Conservation (phyloP, 75 land plant genomes). For the Picea glauca region DNA sequence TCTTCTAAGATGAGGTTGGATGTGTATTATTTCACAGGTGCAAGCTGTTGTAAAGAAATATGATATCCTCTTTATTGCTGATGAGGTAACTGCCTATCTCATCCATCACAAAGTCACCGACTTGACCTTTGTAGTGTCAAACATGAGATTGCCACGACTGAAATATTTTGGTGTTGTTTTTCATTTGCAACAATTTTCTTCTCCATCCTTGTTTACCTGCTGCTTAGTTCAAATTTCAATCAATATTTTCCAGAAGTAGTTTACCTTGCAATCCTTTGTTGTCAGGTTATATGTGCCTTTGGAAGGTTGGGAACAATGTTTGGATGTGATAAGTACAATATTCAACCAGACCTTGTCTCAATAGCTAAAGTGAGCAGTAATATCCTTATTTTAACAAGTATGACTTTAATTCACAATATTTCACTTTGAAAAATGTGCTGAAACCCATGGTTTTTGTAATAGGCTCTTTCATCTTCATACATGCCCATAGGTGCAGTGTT, state of each 20-base stretch:
- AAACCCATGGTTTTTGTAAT: background rate
- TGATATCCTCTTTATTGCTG: conserved; percentile 96
- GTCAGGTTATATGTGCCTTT: conserved; percentile 94
- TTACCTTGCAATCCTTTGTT: background rate
- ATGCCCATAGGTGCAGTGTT: conserved; percentile 95
- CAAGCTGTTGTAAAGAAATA: conserved; percentile 90
- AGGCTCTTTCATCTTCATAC: conserved; percentile 98
- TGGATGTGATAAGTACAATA: conserved; percentile 91
- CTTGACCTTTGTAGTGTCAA: background rate
- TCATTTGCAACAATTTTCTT: background rate
- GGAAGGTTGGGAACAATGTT: conserved; percentile 97
- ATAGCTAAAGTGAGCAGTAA: conserved; percentile 71
- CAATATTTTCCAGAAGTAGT: background rate
- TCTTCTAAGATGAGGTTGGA: background rate
- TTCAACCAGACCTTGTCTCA: conserved; percentile 94
- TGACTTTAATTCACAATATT: background rate
- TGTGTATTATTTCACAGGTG: conserved; percentile 43
- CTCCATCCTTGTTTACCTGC: background rate
- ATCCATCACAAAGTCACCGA: background rate
- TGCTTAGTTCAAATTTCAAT: conserved; percentile 4
- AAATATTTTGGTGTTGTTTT: background rate
- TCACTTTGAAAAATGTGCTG: background rate
- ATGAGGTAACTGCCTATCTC: conserved; percentile 62
- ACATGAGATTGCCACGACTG: background rate
- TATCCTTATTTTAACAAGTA: background rate